phyloP scores from a whole-genome alignment of 108 stramenopile genomes.

The Cyclotella kingstonii region DNA sequence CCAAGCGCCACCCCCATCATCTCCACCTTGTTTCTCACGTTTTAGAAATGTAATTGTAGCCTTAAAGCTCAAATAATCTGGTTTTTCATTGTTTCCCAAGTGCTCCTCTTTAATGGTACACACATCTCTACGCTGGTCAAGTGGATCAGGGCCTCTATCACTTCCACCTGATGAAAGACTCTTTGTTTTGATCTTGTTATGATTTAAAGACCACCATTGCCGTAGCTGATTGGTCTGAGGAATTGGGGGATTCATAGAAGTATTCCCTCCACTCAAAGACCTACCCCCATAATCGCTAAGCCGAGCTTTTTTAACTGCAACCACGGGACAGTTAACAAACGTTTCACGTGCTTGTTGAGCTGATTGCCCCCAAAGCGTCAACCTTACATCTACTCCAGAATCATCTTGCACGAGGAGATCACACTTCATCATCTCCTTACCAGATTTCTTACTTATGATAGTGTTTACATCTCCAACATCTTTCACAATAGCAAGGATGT shows the following conservation, averaged over 20 bases:
- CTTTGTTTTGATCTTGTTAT: conserved; percentile 45
- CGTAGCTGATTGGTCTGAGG: conserved; percentile 58
- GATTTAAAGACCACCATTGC: conserved; percentile 69
- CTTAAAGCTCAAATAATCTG: conserved; percentile 89
- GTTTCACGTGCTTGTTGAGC: conserved; percentile 51
- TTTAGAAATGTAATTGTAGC: conserved; percentile 90
- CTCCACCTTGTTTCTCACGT: conserved; percentile 82
- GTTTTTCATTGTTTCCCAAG: conserved; percentile 89
- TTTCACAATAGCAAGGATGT: conserved; percentile 89
- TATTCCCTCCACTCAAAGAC: conserved; percentile 51
- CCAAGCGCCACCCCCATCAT: conserved; percentile 84
- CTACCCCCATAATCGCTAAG: conserved; percentile 89
- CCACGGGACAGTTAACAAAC: conserved; percentile 64
- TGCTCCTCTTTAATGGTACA: conserved; percentile 78
- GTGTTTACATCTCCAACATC: conserved; percentile 54
- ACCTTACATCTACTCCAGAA: conserved; percentile 78
- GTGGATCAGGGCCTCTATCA: conserved; percentile 51
- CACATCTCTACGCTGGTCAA: conserved; percentile 76
- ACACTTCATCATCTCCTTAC: conserved; percentile 85
- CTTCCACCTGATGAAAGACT: conserved; percentile 69
- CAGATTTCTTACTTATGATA: conserved; percentile 79
- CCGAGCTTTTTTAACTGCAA: conserved; percentile 84
- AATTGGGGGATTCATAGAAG: conserved; percentile 49
- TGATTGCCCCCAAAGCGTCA: conserved; percentile 89
- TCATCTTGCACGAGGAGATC: conserved; percentile 90